These are phyloP conservation scores for Schrenkiella parvula DNA, from an alignment of 345 rosid species.

Conservation along the genomic window DNA sequence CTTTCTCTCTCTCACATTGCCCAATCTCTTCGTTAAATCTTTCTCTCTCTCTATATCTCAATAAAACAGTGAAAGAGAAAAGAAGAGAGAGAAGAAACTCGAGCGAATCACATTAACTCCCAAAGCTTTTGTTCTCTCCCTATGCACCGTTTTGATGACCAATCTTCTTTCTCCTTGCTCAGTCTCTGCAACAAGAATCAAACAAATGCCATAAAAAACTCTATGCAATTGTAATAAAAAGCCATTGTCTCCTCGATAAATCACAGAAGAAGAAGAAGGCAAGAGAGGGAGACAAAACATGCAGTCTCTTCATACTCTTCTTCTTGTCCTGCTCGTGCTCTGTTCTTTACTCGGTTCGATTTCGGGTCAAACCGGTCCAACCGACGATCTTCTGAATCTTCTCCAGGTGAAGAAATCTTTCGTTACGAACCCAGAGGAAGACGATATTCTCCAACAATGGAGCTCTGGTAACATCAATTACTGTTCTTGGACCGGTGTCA, in stretches of 20 bases:
- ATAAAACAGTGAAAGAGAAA: constrained; percentile 35
- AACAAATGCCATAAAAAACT: neutral
- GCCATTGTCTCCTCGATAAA: neutral
- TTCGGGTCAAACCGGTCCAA: constrained; percentile 15
- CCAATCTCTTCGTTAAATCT: constrained; percentile 21
- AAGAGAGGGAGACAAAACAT: neutral
- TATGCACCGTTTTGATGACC: constrained; percentile 26
- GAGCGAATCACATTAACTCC: neutral
- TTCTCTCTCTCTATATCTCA: constrained; percentile 10
- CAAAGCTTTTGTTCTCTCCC: constrained; percentile 4
- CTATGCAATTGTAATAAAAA: neutral
- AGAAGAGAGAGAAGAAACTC: constrained; percentile 6
- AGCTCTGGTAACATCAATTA: constrained; percentile 40
- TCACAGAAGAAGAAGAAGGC: neutral
- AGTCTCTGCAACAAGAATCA: constrained; percentile 1
- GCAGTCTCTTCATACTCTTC: constrained; percentile 14
- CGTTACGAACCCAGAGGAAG: constrained; percentile 28
- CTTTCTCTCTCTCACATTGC: neutral
- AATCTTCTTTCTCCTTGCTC: constrained; percentile 3
- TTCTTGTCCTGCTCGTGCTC: constrained; percentile 26
- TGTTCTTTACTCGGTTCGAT: constrained; percentile 23
- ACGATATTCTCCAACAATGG: constrained; percentile 54
- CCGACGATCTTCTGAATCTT: constrained; percentile 43
- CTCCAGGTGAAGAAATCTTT: constrained; percentile 57
- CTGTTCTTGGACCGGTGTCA: constrained; percentile 73